Evolutionary conservation across 1,284 basidiomycete species (phyloP), one percentile per base, ranked within the genome.

Genomic region (Cryptococcus maquisensis): DNA sequence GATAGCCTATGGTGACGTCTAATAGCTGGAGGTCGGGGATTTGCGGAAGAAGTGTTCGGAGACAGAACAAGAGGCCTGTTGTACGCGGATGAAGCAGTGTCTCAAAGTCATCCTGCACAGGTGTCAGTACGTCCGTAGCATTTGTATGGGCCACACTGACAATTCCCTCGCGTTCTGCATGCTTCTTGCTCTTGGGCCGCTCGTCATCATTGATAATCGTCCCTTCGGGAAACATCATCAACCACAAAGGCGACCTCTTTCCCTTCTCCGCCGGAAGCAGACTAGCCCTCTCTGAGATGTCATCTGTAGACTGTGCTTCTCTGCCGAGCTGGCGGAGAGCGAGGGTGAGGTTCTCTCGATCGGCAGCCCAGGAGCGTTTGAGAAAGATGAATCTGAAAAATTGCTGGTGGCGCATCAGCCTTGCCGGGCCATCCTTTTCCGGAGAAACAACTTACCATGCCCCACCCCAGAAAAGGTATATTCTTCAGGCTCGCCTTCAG

Each of bases 201-300:
- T 92, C 96, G 60, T 90, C 79, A 52, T 83, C 81, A 69, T 87
- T 90, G 10, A 91, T 85, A 40, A 97, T 84, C 0, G 93, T 96
- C 15, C 93, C 93, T 74, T 97, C 93, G 0, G 93, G 93, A 71
- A 93, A 97, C 45, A 97, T 81, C 46, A 97, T 79, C 62, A 95
- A 84, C 57, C 86, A 85, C 37, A 96, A 79, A 0, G 90, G 87
- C 23, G 81, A 82, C 52, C 86, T 79, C 49, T 80, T 78, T 6
- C 28, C 28, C 6, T 10, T 32, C 64, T 86, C 82, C 10, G 54
- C 32, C 20, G 46, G 43, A 3, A 57, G 40, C 16, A 56, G 44
- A 1, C 40, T 21, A 4, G 53, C 32, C 1, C 36, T 47, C 36
- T 59, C 61, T 16, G 36, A 26, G 28, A 38, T 23, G 3, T 59